Evolutionary conservation across 2,329 filamentous ascomycete genomes (phyloP), one percentile per base, ranked within the genome.

Genomic region (Neospermospora avenae): DNA sequence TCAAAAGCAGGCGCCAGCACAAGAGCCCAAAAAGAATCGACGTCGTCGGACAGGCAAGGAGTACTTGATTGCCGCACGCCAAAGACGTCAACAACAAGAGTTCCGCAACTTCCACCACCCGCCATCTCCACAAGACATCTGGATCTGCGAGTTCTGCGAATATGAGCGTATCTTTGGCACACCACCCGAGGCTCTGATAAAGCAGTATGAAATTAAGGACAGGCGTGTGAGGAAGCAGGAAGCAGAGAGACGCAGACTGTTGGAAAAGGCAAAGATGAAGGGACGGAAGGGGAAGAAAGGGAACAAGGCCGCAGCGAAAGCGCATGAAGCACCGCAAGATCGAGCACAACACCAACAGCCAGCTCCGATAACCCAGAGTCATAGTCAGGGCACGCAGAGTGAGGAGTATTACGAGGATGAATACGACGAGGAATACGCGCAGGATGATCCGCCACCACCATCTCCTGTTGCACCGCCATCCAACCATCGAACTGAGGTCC

Each of bases 101-200:
- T 88, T 89, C 65, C 82, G 84, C 59, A 96, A 95, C 73, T 85
- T 84, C 63, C 86, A 89, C 68, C 87, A 90, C 69, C 88, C 90
- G 1, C 89, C 89, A 0, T 78, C 76, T 18, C 73, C 78, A 1
- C 88, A 91, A 65, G 90, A 96, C 63, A 83, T 92, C 54, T 98
- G 93, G 90, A 92, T 98, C 49, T 99, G 95, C 76, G 91, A 97
- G 71, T 98, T 98, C 73, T 99, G 95, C 78, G 95, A 99, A 74
- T 99, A 97, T 72, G 93, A 98, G 75, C 85, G 86, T 55, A 97
- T 99, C 53, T 98, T 96, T 73, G 93, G 93, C n/a, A 82, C 82
- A 55, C 90, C 90, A 2, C 95, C 95, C 0, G 83, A 85, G 68
- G 91, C 91, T 53, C 77, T 99, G 57, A 96, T 98, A 64, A 85